Evolutionary conservation across 2,329 filamentous ascomycete genomes (phyloP).

Genomic region (Samsoniella hepiali): DNA sequence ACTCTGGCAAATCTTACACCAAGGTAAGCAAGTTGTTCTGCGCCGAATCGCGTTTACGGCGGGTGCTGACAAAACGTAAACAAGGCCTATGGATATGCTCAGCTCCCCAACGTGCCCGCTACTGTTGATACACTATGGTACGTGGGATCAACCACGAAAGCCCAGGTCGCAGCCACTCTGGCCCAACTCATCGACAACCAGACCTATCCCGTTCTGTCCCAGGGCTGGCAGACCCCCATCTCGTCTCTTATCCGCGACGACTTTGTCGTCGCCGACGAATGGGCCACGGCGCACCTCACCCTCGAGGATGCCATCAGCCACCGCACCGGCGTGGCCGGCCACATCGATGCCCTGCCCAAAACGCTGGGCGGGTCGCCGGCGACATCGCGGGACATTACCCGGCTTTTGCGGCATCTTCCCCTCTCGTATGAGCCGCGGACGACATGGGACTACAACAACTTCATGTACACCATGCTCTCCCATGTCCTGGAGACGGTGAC

Average conservation of each 20-base stretch:
- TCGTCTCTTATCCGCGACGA: constrained; percentile 47
- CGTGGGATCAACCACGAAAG: constrained; percentile 55
- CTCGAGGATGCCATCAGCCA: constrained; percentile 54
- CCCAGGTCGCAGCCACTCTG: constrained; percentile 49
- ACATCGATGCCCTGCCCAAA: constrained; percentile 30
- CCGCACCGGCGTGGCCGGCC: constrained; percentile 46
- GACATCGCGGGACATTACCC: constrained; percentile 36
- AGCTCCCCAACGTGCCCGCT: constrained; percentile 37
- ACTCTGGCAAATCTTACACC: constrained; percentile 40
- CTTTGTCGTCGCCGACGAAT: constrained; percentile 47
- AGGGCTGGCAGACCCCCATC: constrained; percentile 48
- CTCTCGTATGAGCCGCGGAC: constrained; percentile 43
- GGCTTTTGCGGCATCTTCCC: constrained; percentile 44
- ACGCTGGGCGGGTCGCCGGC: constrained; percentile 29
- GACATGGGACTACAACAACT: constrained; percentile 48
- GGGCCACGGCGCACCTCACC: constrained; percentile 47
- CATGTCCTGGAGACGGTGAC: constrained; percentile 45
- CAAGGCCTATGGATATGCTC: constrained; percentile 31
- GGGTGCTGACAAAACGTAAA: background rate
- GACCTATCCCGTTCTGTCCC: constrained; percentile 24
- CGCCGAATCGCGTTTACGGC: too few species aligned
- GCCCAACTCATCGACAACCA: constrained; percentile 48
- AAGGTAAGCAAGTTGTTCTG: constrained; percentile 28
- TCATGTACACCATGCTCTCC: constrained; percentile 45
- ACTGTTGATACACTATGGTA: constrained; percentile 51